A percentile compares a stretch with the other conserved stretches of the same genome.
These are phyloP conservation scores for Pseudevernia furfuracea DNA, from an alignment of 495 filamentous ascomycete species.

Conservation along the genomic window DNA sequence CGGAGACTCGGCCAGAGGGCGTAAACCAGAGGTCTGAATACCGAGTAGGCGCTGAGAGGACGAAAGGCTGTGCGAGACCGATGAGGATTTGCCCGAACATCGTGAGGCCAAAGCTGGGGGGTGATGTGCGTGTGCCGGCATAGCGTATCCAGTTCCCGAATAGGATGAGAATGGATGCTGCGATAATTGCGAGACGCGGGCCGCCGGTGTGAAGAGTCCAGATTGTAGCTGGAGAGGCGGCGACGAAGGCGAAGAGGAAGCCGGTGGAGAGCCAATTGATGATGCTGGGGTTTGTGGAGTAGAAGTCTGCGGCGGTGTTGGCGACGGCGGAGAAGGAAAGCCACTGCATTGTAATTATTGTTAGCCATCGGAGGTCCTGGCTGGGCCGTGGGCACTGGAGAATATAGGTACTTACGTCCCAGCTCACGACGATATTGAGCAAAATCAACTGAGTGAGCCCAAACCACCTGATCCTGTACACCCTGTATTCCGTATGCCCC, in stretches of 20 bases:
- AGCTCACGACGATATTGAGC: conserved; percentile 86
- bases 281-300: conserved; percentile 60
- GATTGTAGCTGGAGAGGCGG: conserved; percentile 63
- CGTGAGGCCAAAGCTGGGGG: conserved; percentile 57
- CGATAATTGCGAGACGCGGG: conserved; percentile 70
- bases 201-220: conserved; percentile 71
- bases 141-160: conserved; percentile 91
- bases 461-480: conserved; percentile 88
- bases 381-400: background rate
- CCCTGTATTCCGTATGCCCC: conserved; percentile 45
- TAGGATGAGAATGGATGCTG: conserved; percentile 62
- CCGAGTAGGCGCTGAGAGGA: conserved; percentile 78
- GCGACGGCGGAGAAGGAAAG: conserved; percentile 86
- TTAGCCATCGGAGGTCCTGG: background rate
- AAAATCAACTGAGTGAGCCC: conserved; percentile 67
- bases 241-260: conserved; percentile 77
- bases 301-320: conserved; percentile 67
- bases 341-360: conserved; percentile 51
- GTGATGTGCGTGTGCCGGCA: conserved; percentile 57
- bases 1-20: conserved; percentile 69
- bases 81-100: conserved; percentile 95
- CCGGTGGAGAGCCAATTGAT: conserved; percentile 91
- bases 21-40: conserved; percentile 97
- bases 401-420: conserved; percentile 64
- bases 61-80: conserved; percentile 86